Percentiles rank a stretch among this genome's conserved stretches.
These are phyloP conservation scores for Vigna unguiculata DNA, from an alignment of 306 rosid genomes.

Conservation along the genomic window DNA sequence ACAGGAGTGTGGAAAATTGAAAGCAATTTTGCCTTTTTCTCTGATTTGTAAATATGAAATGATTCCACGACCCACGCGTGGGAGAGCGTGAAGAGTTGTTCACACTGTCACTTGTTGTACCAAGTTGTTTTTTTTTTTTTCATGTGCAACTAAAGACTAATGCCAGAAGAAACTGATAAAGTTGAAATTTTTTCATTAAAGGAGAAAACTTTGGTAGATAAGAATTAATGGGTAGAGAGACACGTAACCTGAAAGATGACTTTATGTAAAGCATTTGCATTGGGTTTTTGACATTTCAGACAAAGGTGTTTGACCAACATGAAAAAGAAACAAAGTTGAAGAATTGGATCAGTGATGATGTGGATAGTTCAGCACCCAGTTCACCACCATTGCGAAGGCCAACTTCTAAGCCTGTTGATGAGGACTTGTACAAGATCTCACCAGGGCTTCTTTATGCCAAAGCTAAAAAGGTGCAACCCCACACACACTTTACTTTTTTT, in stretches of 20 bases:
- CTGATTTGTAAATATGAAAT: neutral
- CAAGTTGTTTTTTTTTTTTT: neutral
- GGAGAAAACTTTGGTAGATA: constrained; percentile 3
- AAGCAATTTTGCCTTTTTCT: constrained; percentile 26
- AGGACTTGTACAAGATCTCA: constrained; percentile 84
- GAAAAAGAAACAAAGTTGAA: constrained; percentile 64
- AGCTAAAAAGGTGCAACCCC: constrained; percentile 65
- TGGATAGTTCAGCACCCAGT: constrained; percentile 42
- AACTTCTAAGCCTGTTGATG: constrained; percentile 76
- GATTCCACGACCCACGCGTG: constrained; percentile 37
- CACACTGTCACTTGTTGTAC: too few species aligned
- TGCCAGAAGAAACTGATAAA: constrained; percentile 2
- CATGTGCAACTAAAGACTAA: neutral
- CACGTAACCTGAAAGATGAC: neutral
- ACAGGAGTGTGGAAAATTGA: constrained; percentile 4
- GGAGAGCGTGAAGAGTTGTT: neutral
- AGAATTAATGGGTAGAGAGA: constrained; percentile 4
- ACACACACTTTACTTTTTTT: neutral
- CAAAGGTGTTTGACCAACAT: constrained; percentile 51
- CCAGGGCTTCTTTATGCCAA: constrained; percentile 68
- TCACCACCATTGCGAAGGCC: constrained; percentile 48
- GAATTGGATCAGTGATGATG: constrained; percentile 56
- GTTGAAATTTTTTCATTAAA: constrained; percentile 6
- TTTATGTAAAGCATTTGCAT: constrained; percentile 35
- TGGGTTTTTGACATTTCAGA: constrained; percentile 54